Conservation (phyloP, 305 asterid genomes). For the Fraxinus sp. region DNA sequence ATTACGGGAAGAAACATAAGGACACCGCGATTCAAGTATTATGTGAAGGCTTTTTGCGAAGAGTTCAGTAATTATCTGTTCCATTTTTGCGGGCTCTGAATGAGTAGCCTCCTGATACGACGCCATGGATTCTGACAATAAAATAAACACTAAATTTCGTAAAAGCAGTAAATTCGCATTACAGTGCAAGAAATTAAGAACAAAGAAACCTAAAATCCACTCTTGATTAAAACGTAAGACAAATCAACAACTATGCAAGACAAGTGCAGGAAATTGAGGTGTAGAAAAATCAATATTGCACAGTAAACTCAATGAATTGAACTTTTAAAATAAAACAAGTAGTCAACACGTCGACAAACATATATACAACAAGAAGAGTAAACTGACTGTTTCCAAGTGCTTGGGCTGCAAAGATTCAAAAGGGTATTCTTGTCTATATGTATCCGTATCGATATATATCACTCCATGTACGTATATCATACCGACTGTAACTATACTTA, state of each 20-base stretch:
- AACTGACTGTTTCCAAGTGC: slow-evolving; percentile 22
- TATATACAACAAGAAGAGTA: slow-evolving; percentile 12
- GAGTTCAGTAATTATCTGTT: slow-evolving; percentile 80
- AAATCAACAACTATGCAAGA: slow-evolving; percentile 21
- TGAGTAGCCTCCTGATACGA: slow-evolving; percentile 52
- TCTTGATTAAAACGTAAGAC: slow-evolving; percentile 10
- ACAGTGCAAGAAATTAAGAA: background rate
- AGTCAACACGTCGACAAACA: slow-evolving; percentile 6
- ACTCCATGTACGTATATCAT: background rate
- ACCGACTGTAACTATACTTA: background rate
- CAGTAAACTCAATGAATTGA: background rate
- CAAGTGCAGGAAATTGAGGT: background rate
- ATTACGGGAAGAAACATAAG: slow-evolving; percentile 79
- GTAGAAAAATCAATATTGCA: slow-evolving; percentile 11
- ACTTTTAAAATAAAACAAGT: background rate
- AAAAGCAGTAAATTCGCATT: background rate
- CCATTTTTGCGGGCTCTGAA: slow-evolving; percentile 77
- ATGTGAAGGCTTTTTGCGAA: slow-evolving; percentile 86
- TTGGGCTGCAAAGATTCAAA: slow-evolving; percentile 29
- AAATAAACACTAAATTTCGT: slow-evolving; percentile 5
- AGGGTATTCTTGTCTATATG: slow-evolving; percentile 29
- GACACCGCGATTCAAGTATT: slow-evolving; percentile 82
- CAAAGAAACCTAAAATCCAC: slow-evolving; percentile 2
- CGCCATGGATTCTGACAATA: slow-evolving; percentile 50
- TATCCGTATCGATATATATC: background rate